phyloP scores from a whole-genome alignment of 495 filamentous ascomycete species.

The Aspergillus avenaceus region DNA sequence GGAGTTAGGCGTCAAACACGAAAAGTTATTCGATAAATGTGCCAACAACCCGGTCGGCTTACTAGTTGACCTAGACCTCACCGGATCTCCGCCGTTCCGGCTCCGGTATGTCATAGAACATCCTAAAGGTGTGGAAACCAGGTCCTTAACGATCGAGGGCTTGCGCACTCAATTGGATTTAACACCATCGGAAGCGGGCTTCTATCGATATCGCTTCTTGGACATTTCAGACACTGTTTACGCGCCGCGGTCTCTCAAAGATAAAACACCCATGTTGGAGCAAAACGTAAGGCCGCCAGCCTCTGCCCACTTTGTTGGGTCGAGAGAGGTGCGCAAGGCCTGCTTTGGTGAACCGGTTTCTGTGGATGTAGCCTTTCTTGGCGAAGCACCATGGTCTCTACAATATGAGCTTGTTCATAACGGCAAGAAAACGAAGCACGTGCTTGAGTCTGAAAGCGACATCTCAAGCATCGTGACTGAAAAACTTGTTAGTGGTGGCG shows the following conservation, averaged over 20 bases:
- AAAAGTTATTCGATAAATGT: constrained; percentile 89
- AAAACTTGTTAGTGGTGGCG: constrained; percentile 70
- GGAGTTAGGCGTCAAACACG: constrained; percentile 61
- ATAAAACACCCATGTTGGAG: constrained; percentile 59
- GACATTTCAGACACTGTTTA: constrained; percentile 80
- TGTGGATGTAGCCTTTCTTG: constrained; percentile 67
- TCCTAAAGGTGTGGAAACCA: constrained; percentile 51
- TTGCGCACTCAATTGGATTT: constrained; percentile 78
- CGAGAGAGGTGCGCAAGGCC: constrained; percentile 48
- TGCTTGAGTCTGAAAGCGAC: constrained; percentile 54
- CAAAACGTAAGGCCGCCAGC: constrained; percentile 92
- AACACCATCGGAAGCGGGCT: constrained; percentile 74
- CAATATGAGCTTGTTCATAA: constrained; percentile 94
- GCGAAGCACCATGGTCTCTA: constrained; percentile 80
- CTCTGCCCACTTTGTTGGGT: constrained; percentile 64
- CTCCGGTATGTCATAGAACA: constrained; percentile 67
- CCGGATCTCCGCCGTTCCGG: constrained; percentile 84
- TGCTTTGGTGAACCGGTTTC: constrained; percentile 80
- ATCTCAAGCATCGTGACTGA: constrained; percentile 69
- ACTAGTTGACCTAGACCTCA: constrained; percentile 77
- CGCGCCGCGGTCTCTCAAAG: constrained; percentile 42
- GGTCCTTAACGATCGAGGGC: constrained; percentile 51
- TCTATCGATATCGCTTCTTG: constrained; percentile 81
- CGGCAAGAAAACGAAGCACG: constrained; percentile 70
- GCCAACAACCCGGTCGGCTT: constrained; percentile 89